Conservation (phyloP, 2,329 filamentous ascomycete genomes). For the Pyricularia sp. region DNA sequence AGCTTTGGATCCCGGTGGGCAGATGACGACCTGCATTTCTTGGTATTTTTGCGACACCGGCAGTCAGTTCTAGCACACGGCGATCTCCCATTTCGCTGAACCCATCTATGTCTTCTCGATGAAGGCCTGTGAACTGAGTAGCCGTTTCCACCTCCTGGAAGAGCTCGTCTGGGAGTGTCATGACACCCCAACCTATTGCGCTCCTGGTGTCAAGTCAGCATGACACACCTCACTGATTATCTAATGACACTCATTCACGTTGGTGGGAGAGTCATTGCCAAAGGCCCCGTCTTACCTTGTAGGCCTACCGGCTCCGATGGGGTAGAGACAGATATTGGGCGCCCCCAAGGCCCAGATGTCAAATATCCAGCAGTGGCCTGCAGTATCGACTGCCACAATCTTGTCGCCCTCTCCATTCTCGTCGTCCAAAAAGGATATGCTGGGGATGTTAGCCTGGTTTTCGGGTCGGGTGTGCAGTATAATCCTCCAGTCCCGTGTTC, state of each 20-base stretch:
- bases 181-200: slow-evolving; percentile 36
- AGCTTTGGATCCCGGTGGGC: neutral
- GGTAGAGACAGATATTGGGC: slow-evolving; percentile 15
- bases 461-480: slow-evolving; percentile 26
- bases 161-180: slow-evolving; percentile 26
- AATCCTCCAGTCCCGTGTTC: slow-evolving; percentile 41
- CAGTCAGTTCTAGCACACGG: neutral
- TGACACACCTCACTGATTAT: slow-evolving; percentile 5
- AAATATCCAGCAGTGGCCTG: slow-evolving; percentile 37
- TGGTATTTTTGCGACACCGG: neutral
- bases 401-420: slow-evolving; percentile 36
- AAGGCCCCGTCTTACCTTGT: slow-evolving; percentile 4
- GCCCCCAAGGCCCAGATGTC: slow-evolving; percentile 38
- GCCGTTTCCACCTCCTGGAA: slow-evolving; percentile 17
- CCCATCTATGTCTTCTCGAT: slow-evolving; percentile 12
- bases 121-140: slow-evolving; percentile 21
- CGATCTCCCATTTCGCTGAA: neutral
- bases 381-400: slow-evolving; percentile 41
- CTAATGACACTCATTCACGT: neutral
- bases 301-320: slow-evolving; percentile 21
- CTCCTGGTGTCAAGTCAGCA: neutral
- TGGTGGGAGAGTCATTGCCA: neutral
- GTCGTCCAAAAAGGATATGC: slow-evolving; percentile 40
- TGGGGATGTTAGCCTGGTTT: slow-evolving; percentile 36
- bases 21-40: neutral